Evolutionary conservation across 305 asterid species (phyloP), one percentile per base, ranked within the genome.

Genomic region (Solanum chacoense): DNA sequence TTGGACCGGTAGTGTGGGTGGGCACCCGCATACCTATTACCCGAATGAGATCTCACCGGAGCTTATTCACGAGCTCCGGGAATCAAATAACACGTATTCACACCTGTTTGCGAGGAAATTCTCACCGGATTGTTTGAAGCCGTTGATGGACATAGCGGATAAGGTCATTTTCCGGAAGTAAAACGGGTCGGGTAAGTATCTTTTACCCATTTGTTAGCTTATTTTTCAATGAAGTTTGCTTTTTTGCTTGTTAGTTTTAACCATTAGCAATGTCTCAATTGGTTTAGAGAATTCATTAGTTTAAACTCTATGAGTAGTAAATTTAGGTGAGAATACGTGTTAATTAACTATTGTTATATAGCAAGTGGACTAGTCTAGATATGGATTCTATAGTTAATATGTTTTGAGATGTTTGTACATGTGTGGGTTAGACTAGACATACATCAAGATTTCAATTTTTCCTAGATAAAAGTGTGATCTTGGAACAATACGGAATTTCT

Each of bases 1-100:
- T 89, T 96, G 98, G 98, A 95, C 97, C 2, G 96, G 92, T 40
- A 92, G 93, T 69, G 91, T 92, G 22, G 93, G 87, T 12, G 98
- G 99, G 28, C 98, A 96, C 90, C 99, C 99, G 4, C 97, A 94
- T 89, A 95, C 96, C 20, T 96, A 96, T 84, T 91, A 89, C 37
- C 94, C 96, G 18, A 14, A 88, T 1, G 98, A 96, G 78, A 90
- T 96, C 24, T 92, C 95, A 5, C 63, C 93, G 32, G 93, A 94
- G 88, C 94, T 94, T 2, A 93, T 96, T 85, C 85, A 88, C 89
- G 92, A 94, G 87, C 96, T 95, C 65, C 92, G 98, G 93, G 91
- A 90, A 16, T 94, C 98, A 6, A 94, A 94, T 90, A 92, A 95
- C 20, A 93, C 92, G 42, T 92, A 89, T 87, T 88, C 98, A 0